phyloP scores from a whole-genome alignment of 2,329 filamentous ascomycete genomes.

The Colletotrichum orchidophilum region DNA sequence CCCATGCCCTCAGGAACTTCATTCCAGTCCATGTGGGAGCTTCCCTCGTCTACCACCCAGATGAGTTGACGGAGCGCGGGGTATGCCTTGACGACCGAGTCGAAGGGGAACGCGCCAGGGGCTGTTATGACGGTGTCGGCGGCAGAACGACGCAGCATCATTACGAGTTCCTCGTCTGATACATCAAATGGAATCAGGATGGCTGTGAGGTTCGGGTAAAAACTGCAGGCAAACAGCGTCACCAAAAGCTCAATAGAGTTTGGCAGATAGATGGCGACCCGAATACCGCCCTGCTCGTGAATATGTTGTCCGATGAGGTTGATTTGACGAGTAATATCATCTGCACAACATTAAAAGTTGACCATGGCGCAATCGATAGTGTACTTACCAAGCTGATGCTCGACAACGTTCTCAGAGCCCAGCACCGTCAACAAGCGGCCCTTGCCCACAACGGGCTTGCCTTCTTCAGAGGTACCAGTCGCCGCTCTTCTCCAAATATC shows the following conservation, averaged over 20 bases:
- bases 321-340: conserved; percentile 84
- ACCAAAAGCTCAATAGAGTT: conserved; percentile 91
- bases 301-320: conserved; percentile 84
- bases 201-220: conserved; percentile 82
- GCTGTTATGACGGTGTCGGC: conserved; percentile 86
- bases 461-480: conserved; percentile 70
- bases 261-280: conserved; percentile 88
- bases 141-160: conserved; percentile 76
- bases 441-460: conserved; percentile 65
- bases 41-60: conserved; percentile 93
- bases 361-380: background rate
- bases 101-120: conserved; percentile 87
- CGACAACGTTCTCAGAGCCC: conserved; percentile 77
- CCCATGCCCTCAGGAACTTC: conserved; percentile 83
- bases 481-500: conserved; percentile 87
- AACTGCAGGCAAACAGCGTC: conserved; percentile 86
- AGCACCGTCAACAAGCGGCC: conserved; percentile 82
- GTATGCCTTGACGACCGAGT: conserved; percentile 74
- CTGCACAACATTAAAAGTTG: conserved; percentile 45
- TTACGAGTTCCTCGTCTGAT: conserved; percentile 72
- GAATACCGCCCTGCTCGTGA: conserved; percentile 75
- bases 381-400: conserved; percentile 71
- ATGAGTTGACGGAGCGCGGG: conserved; percentile 79
- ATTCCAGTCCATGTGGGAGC: conserved; percentile 94
- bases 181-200: conserved; percentile 87